Evolutionary conservation across 139 green algal genomes (phyloP).

Genomic region (Gonium pectorale): DNA sequence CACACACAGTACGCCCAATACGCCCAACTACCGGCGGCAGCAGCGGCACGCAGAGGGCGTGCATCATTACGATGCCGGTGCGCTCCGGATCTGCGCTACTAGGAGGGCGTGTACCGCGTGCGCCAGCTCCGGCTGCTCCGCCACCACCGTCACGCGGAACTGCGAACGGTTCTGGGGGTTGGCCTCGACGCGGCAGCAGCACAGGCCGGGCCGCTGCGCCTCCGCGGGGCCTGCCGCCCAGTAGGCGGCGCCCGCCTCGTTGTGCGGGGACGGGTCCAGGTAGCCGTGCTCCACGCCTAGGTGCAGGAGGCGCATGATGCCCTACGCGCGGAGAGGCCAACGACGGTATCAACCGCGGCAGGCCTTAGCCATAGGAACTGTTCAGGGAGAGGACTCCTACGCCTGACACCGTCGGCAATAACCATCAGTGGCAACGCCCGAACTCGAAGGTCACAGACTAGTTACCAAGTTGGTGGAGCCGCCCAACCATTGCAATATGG

Average conservation of each 20-base stretch:
- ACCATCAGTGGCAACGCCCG: too few species aligned
- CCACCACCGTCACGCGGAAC: conserved; percentile 79
- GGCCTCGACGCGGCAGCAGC: conserved; percentile 74
- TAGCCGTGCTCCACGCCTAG: conserved; percentile 66
- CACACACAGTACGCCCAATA: too few species aligned
- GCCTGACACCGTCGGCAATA: too few species aligned
- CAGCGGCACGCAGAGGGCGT: background rate
- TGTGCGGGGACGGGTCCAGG: conserved; percentile 67
- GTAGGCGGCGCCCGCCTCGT: conserved; percentile 64
- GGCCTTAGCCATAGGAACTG: too few species aligned
- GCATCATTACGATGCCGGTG: background rate
- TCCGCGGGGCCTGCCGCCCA: conserved; percentile 45
- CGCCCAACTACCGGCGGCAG: background rate
- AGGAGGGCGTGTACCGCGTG: conserved; percentile 48
- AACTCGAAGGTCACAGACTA: too few species aligned
- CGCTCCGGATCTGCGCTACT: conserved; percentile 10
- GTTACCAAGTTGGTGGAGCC: too few species aligned
- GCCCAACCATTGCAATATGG: too few species aligned
- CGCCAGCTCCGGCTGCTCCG: conserved; percentile 50
- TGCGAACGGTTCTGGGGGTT: conserved; percentile 78
- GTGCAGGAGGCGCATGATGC: conserved; percentile 32
- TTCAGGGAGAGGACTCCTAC: too few species aligned
- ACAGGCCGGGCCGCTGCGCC: conserved; percentile 47
- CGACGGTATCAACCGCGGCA: too few species aligned
- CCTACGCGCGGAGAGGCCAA: too few species aligned